A percentile compares a stretch with the other conserved stretches of the same genome.
These are phyloP conservation scores for Smittium culicis DNA, from an alignment of 371 early-diverging fungal genomes.

Conservation along the genomic window DNA sequence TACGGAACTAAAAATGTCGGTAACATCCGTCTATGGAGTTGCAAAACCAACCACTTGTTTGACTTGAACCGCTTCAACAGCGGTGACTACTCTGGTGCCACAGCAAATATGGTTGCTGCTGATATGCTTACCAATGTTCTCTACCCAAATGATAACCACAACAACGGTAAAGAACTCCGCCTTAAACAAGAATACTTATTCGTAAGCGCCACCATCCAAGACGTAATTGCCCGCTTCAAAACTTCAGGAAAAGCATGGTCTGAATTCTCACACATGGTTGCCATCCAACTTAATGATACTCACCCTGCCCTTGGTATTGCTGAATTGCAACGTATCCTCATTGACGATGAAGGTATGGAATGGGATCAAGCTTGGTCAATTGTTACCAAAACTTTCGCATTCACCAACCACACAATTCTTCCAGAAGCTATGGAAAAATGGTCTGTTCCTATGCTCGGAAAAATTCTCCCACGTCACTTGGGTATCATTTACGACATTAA, in stretches of 20 bases:
- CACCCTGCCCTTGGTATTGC: constrained; percentile 69
- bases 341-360: constrained; percentile 68
- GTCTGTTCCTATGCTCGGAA: constrained; percentile 76
- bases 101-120: constrained; percentile 70
- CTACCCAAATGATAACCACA: constrained; percentile 88
- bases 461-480: constrained; percentile 82
- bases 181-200: constrained; percentile 91
- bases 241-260: constrained; percentile 60
- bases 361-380: constrained; percentile 93
- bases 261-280: constrained; percentile 75
- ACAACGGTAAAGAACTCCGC: constrained; percentile 79
- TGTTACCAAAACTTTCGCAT: constrained; percentile 71
- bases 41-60: constrained; percentile 53
- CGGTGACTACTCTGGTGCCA: constrained; percentile 80
- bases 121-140: constrained; percentile 83
- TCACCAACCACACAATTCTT: constrained; percentile 90
- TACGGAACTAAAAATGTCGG: constrained; percentile 71
- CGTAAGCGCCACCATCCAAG: constrained; percentile 72
- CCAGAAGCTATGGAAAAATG: constrained; percentile 91
- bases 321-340: constrained; percentile 72
- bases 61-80: constrained; percentile 73
- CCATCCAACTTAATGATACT: constrained; percentile 83
- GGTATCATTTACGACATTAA: constrained; percentile 91
- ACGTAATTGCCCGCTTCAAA: constrained; percentile 79
- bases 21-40: constrained; percentile 86